Base-by-base conservation (phyloP, 306 rosid genomes). In the Carpinus fangiana region DNA sequence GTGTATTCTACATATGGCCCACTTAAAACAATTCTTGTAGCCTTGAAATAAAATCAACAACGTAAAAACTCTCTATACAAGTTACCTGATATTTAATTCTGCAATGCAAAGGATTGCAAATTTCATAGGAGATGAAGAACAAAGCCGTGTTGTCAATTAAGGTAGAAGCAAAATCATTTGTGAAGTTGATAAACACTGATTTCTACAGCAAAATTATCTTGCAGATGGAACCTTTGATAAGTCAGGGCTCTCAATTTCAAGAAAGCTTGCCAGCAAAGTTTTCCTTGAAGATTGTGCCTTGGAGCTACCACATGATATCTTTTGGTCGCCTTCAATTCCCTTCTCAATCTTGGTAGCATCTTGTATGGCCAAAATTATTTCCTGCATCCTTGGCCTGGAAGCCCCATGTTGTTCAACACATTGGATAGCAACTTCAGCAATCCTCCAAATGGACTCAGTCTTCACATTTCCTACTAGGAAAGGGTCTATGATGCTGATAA, bases 371-470 rank as follows among this genome's bases (percentile, higher is more conserved):
- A 91, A 57, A 45, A 95, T 93, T 51, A 93, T 90, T 79, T 95
- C 98, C 86, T 95, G 99, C 99, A 92, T 95, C 79, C 97, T 92
- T 23, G 98, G 98, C 86, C 98, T 89, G 7, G 87, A 85, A 45
- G 79, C 91, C 53, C 96, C 98, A 48, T 89, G 93, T 70, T 89
- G 93, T 61, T 95, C 92, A 52, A 95, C 94, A 81, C 99, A 91
- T 64, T 93, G 99, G 70, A 95, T 82, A 17, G 91, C 97, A 34
- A 90, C 88, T 87, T 93, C 97, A 16, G 97, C 97, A 21, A 95
- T 81, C 77, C 98, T 93, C 97, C 99, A 95, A 7, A 90, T 76
- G 21, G 99, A 95, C 75, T 95, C 99, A 0, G 84, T 93, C 74
- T 89, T 91, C 28, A 86, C 93, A 70, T 84, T 90, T 73, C 90